Evolutionary conservation across 2,329 filamentous ascomycete genomes (phyloP).

Genomic region (Graphilbum ipis-grandicollis): DNA sequence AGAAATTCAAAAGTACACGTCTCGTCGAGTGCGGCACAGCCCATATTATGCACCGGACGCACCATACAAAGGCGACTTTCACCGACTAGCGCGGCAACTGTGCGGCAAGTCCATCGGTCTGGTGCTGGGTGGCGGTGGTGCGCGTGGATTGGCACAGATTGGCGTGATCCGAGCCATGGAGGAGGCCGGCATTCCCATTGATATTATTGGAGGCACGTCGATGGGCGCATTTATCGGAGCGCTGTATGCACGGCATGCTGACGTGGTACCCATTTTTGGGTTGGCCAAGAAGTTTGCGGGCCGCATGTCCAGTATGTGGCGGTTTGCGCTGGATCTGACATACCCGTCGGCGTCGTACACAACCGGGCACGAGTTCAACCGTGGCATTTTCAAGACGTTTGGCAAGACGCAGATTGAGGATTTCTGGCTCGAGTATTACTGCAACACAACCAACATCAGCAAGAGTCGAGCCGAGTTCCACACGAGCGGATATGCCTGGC

Average conservation of each 20-base stretch:
- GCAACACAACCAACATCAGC: constrained; percentile 98
- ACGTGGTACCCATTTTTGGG: constrained; percentile 92
- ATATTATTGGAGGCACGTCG: constrained; percentile 87
- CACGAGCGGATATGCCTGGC: constrained; percentile 92
- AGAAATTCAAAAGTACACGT: constrained; percentile 96
- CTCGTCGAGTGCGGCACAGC: constrained; percentile 72
- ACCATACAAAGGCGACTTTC: constrained; percentile 91
- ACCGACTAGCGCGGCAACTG: constrained; percentile 72
- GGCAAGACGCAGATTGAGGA: constrained; percentile 95
- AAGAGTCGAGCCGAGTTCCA: constrained; percentile 85
- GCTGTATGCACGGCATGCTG: constrained; percentile 87
- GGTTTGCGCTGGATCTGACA: constrained; percentile 89
- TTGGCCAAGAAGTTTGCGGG: constrained; percentile 94
- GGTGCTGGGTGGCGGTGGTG: constrained; percentile 85
- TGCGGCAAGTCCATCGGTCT: constrained; percentile 91
- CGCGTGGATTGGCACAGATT: constrained; percentile 78
- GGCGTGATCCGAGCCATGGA: constrained; percentile 90
- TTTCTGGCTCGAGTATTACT: constrained; percentile 98
- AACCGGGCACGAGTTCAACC: constrained; percentile 96
- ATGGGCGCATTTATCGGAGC: constrained; percentile 94
- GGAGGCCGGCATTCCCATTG: constrained; percentile 89
- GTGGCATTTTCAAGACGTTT: constrained; percentile 96
- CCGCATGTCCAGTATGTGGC: constrained; percentile 98
- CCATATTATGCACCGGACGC: constrained; percentile 83
- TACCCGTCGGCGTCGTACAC: constrained; percentile 96